Evolutionary conservation across 2,329 filamentous ascomycete species (phyloP).

Genomic region (Lachnellula arida): DNA sequence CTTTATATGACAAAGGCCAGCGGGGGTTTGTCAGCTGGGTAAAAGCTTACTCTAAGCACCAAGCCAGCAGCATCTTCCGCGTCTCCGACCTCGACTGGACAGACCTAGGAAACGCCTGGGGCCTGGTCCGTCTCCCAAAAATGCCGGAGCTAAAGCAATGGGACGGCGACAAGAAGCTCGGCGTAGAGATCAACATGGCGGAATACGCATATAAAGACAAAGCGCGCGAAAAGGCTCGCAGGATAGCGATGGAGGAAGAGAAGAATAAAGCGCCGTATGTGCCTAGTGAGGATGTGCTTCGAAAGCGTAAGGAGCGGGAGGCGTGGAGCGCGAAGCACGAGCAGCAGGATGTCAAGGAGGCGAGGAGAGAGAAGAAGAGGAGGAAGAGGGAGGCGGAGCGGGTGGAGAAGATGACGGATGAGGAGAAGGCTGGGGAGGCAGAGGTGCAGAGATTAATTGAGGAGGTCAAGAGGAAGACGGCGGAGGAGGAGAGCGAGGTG

Average conservation of each 20-base stretch:
- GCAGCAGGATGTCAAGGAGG: conserved; percentile 56
- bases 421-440: conserved; percentile 58
- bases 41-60: conserved; percentile 84
- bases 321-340: conserved; percentile 72
- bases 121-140: conserved; percentile 76
- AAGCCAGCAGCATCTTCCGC: conserved; percentile 87
- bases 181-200: conserved; percentile 62
- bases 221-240: conserved; percentile 60
- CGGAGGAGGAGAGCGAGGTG: conserved; percentile 34
- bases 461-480: conserved; percentile 51
- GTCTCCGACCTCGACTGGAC: conserved; percentile 78
- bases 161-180: conserved; percentile 61
- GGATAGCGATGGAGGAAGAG: conserved; percentile 48
- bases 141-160: conserved; percentile 87
- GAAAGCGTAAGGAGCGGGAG: conserved; percentile 58
- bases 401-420: conserved; percentile 62
- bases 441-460: conserved; percentile 62
- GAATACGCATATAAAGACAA: conserved; percentile 69
- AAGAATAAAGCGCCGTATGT: conserved; percentile 37
- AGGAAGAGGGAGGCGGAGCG: conserved; percentile 60
- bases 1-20: conserved; percentile 76
- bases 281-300: conserved; percentile 39
- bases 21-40: conserved; percentile 92
- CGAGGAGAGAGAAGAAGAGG: conserved; percentile 59
- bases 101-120: conserved; percentile 78